phyloP scores from a whole-genome alignment of 139 green algal species.

The Tetraselmis striata region DNA sequence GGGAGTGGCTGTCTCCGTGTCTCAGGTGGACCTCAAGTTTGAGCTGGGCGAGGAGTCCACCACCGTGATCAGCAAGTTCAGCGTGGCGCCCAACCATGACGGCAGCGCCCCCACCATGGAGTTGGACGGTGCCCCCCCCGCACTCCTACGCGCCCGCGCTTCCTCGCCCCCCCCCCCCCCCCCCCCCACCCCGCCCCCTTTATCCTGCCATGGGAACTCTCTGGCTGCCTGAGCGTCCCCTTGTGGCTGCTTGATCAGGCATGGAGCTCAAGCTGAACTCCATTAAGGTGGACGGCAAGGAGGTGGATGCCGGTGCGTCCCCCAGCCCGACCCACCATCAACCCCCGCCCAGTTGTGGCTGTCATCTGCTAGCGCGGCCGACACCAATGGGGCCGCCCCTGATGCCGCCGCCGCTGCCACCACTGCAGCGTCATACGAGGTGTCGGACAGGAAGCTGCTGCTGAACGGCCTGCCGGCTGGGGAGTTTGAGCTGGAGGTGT shows the following conservation, averaged over 20 bases:
- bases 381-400: no score
- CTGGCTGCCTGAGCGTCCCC: not conserved
- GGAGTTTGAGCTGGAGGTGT: constrained; percentile 57
- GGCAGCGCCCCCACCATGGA: not conserved
- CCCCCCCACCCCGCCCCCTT: no score
- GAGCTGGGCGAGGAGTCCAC: not conserved
- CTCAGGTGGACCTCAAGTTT: not conserved
- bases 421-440: not conserved
- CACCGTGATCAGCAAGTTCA: not conserved
- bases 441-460: not conserved
- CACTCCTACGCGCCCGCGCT: no score
- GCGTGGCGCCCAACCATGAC: not conserved
- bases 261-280: not conserved
- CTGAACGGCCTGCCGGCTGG: constrained; percentile 22
- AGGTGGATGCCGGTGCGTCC: not conserved
- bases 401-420: no score
- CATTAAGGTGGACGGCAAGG: not conserved
- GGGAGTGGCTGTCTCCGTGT: not conserved
- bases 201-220: not conserved
- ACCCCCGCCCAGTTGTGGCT: no score
- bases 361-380: no score
- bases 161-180: no score
- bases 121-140: not conserved
- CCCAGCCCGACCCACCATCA: no score
- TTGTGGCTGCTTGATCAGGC: not conserved